Evolutionary conservation across 2,329 filamentous ascomycete genomes (phyloP), one percentile per base, ranked within the genome.

Genomic region (Cladophialophora chaetospira): DNA sequence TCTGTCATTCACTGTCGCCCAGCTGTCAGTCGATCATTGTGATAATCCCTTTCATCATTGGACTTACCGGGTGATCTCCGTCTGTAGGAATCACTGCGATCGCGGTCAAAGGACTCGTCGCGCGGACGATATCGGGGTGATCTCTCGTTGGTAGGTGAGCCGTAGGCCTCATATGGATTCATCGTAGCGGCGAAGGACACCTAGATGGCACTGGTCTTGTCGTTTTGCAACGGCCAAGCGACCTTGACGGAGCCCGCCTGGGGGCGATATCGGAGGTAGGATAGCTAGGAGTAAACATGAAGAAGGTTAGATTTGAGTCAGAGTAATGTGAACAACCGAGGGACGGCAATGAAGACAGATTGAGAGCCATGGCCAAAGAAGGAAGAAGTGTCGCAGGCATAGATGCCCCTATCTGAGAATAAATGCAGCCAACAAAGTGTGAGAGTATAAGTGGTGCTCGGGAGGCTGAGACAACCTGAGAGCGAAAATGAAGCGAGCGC

Each of bases 151-250:
- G 67, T 60, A 11, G 76, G 75, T 28, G 76, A 78, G 10, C 69
- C 72, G 58, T 74, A 76, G n/a, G 66, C 66, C 50, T 78, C 76
- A 58, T 76, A 78, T 13, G 76, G 71, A 70, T 78, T 76, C 76
- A 79, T 79, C n/a, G n/a, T n/a, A n/a, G n/a, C n/a, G n/a, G n/a
- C n/a, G n/a, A n/a, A n/a, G n/a, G n/a, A n/a, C n/a, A n/a, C n/a
- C n/a, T n/a, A n/a, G n/a, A n/a, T n/a, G n/a, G n/a, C n/a, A n/a
- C n/a, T n/a, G n/a, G n/a, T n/a, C n/a, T n/a, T n/a, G n/a, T n/a
- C n/a, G n/a, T n/a, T n/a, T n/a, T n/a, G n/a, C n/a, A n/a, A n/a
- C n/a, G 13, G 17, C 48, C 31, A 40, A 43, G n/a, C 23, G 46
- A 51, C 51, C 35, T 49, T 45, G n/a, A n/a, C n/a, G n/a, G n/a